Evolutionary conservation across 805 yeast genomes (phyloP), one percentile per base, ranked within the genome.

Genomic region (Diddensiella santjacobensis): DNA sequence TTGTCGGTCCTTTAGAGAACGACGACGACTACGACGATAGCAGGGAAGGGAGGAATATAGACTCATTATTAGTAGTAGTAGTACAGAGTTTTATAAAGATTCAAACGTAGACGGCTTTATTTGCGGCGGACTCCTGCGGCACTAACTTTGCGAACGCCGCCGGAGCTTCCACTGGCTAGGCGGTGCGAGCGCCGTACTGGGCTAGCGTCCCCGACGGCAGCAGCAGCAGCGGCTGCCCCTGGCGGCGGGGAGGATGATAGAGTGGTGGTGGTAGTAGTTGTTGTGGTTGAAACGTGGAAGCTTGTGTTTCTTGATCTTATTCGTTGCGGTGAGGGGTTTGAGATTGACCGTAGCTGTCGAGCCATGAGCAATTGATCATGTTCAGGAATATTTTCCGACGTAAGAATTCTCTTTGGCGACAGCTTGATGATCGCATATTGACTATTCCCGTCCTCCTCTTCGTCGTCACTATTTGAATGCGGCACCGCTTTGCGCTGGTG

Each of bases 251-350:
- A 51, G 5, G 56, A 50, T 4, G 51, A 38, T n/a, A 42, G 26
- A 2, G 52, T 49, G 4, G 56, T 51, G 26, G 60, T 53, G 29
- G 58, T 58, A 19, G 60, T 52, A 8, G 58, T 55, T 22, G 55
- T 50, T 23, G 56, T 49, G 22, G 50, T 47, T 19, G 49, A 19
- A 50, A 49, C 11, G 53, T 55, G 57, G 48, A 48, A 49, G 42
- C 55, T 44, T 3, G 53, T 47, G 18, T 44, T 39, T 10, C 37
- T 23, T 13, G 30, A 20, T 13, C 44, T 30, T 3, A 18, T 30
- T 17, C 59, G 54, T n/a, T 59, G 57, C 2, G 66, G 64, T 3
- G 65, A 54, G 3, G 69, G 68, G 44, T 64, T 64, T 2, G 67
- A 63, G 2, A 58, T 58, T 1, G 65, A 56, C 20, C 69, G 59